Conservation (phyloP, 805 yeast genomes). For the Sungouiozyma ichnusensis region DNA sequence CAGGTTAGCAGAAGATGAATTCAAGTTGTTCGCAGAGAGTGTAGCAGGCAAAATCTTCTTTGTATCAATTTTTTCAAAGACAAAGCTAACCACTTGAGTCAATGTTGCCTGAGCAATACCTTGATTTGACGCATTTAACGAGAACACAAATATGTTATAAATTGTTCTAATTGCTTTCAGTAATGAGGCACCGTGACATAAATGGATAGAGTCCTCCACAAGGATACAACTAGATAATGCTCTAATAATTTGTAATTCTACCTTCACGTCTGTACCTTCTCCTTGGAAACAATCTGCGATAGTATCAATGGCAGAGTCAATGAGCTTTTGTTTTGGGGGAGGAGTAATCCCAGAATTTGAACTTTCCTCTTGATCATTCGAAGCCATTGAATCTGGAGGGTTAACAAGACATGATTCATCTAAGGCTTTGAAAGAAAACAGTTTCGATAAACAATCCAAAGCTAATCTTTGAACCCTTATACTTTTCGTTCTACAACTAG, state of each 20-base stretch:
- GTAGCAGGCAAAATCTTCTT: constrained; percentile 6
- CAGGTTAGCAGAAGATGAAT: constrained; percentile 3
- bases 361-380: constrained; percentile 22
- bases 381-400: constrained; percentile 31
- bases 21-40: constrained; percentile 2
- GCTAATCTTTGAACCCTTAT: constrained; percentile 61
- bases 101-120: constrained; percentile 91
- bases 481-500: constrained; percentile 60
- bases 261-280: constrained; percentile 80
- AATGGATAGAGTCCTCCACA: constrained; percentile 64
- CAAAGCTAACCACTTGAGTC: constrained; percentile 78
- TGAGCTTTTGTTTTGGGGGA: constrained; percentile 45
- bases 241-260: constrained; percentile 87
- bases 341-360: constrained; percentile 35
- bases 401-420: constrained; percentile 50
- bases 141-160: constrained; percentile 81
- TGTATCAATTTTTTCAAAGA: constrained; percentile 55
- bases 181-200: constrained; percentile 74
- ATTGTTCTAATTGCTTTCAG: constrained; percentile 88
- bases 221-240: constrained; percentile 84
- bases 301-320: constrained; percentile 77
- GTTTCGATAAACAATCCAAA: constrained; percentile 75
- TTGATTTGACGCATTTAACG: constrained; percentile 74
- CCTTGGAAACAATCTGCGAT: constrained; percentile 81
- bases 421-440: constrained; percentile 69